Evolutionary conservation across 2,329 filamentous ascomycete genomes (phyloP).

Genomic region (Phaeosphaeriaceae sp.): DNA sequence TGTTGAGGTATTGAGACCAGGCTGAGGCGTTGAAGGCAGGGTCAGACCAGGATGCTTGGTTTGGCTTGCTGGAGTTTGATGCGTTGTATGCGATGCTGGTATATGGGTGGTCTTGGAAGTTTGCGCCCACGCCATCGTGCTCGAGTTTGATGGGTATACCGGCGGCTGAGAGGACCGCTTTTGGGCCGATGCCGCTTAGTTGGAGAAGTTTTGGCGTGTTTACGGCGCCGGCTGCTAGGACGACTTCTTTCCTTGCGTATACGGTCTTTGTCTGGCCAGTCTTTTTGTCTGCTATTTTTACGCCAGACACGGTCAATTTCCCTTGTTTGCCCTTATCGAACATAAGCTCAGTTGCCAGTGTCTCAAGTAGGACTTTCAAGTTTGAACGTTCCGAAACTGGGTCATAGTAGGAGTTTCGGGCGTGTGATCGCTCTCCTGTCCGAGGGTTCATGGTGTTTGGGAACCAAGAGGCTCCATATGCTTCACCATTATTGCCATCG

Average conservation of each 20-base stretch:
- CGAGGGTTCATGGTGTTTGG: conserved; percentile 18
- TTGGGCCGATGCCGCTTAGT: conserved; percentile 62
- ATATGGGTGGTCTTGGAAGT: conserved; percentile 28
- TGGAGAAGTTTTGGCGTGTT: conserved; percentile 67
- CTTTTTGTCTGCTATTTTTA: conserved; percentile 6
- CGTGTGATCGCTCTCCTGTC: conserved; percentile 9
- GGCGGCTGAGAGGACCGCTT: conserved; percentile 8
- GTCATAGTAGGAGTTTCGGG: conserved; percentile 20
- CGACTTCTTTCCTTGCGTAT: conserved; percentile 53
- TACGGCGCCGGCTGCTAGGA: conserved; percentile 63
- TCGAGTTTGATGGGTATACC: conserved; percentile 14
- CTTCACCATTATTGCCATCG: conserved; percentile 9
- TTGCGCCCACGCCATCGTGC: conserved; percentile 23
- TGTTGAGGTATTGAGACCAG: conserved; percentile 23
- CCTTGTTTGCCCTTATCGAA: conserved; percentile 2
- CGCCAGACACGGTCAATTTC: conserved; percentile 13
- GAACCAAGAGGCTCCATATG: conserved; percentile 34
- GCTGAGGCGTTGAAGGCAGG: conserved; percentile 30
- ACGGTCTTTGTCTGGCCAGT: background rate
- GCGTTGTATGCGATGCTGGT: conserved; percentile 10
- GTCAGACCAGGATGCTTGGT: conserved; percentile 17
- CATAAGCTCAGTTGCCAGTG: conserved; percentile 14
- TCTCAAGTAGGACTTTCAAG: conserved; percentile 14
- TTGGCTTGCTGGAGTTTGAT: conserved; percentile 1
- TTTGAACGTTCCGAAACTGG: conserved; percentile 8